Evolutionary conservation across 2,329 filamentous ascomycete genomes (phyloP).

Genomic region (Pseudocercospora fijiensis): DNA sequence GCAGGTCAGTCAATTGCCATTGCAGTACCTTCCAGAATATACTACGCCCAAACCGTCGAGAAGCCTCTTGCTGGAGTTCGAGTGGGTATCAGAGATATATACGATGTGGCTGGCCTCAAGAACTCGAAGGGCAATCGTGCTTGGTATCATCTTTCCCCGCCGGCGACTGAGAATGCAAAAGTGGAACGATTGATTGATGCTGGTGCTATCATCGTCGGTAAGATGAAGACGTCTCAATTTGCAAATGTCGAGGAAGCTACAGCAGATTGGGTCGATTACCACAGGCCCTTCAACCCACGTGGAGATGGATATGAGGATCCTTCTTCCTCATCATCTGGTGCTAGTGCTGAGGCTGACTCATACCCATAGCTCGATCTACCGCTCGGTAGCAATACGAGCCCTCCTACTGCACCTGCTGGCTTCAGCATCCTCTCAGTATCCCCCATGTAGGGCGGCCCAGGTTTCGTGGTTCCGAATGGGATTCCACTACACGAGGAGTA

Average conservation of each 20-base stretch:
- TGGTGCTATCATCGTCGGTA: slow-evolving; percentile 55
- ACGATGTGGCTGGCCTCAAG: slow-evolving; percentile 56
- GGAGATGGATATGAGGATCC: slow-evolving; percentile 49
- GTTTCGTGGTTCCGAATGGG: slow-evolving; percentile 48
- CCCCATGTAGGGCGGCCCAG: slow-evolving; percentile 49
- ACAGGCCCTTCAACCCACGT: slow-evolving; percentile 45
- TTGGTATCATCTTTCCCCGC: slow-evolving; percentile 55
- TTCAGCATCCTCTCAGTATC: slow-evolving; percentile 52
- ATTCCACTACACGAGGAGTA: slow-evolving; percentile 52
- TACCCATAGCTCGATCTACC: slow-evolving; percentile 54
- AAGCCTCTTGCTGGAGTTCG: slow-evolving; percentile 62
- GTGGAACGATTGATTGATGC: slow-evolving; percentile 59
- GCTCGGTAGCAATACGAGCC: slow-evolving; percentile 49
- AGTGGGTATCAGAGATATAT: slow-evolving; percentile 64
- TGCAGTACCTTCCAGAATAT: slow-evolving; percentile 61
- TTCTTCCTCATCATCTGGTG: slow-evolving; percentile 50
- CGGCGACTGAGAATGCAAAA: slow-evolving; percentile 49
- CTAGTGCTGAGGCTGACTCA: slow-evolving; percentile 49
- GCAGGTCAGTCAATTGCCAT: slow-evolving; percentile 47
- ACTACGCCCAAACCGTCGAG: slow-evolving; percentile 54
- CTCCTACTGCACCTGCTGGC: slow-evolving; percentile 52
- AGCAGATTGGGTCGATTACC: slow-evolving; percentile 52
- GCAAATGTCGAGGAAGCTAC: slow-evolving; percentile 51
- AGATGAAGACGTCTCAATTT: slow-evolving; percentile 49
- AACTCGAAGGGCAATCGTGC: slow-evolving; percentile 60